Percentiles rank a stretch among this genome's conserved stretches.
Conservation (phyloP, 2,329 filamentous ascomycete species). For the Alternaria sp. region DNA sequence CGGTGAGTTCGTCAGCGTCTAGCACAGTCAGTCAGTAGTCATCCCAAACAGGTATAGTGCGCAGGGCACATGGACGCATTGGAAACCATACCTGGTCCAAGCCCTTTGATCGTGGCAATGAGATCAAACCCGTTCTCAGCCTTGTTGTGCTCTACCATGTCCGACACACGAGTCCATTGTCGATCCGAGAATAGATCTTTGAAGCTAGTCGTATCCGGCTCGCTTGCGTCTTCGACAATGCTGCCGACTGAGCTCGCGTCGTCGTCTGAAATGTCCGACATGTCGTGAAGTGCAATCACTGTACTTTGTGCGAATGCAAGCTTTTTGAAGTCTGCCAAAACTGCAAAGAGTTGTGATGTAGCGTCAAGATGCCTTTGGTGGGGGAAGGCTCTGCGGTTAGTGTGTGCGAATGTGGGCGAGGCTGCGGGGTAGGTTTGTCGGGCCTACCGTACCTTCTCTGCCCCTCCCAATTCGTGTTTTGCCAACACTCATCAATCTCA, state of each 20-base stretch:
- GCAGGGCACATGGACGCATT: background rate
- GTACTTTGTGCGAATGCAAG: conserved; percentile 4
- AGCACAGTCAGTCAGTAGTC: conserved; percentile 22
- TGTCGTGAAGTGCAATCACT: conserved; percentile 3
- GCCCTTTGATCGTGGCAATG: conserved; percentile 35
- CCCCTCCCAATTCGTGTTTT: background rate
- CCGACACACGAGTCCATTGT: conserved; percentile 38
- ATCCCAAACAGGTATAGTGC: conserved; percentile 27
- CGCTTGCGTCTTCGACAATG: conserved; percentile 47
- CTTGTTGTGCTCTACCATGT: conserved; percentile 41
- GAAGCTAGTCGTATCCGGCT: conserved; percentile 47
- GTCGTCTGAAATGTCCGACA: conserved; percentile 43
- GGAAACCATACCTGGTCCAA: conserved; percentile 38
- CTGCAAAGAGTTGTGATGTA: background rate
- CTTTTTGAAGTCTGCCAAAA: background rate
- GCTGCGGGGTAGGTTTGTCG: conserved; percentile 34
- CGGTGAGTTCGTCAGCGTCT: conserved; percentile 45
- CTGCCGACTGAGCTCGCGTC: conserved; percentile 46
- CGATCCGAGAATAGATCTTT: conserved; percentile 49
- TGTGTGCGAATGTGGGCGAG: conserved; percentile 41
- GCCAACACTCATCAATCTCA: background rate
- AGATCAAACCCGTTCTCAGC: conserved; percentile 42
- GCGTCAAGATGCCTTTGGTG: conserved; percentile 19
- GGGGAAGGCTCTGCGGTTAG: conserved; percentile 36
- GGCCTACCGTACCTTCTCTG: conserved; percentile 25